Conservation (phyloP, 2,329 filamentous ascomycete species). For the Beauveria pseudobassiana region DNA sequence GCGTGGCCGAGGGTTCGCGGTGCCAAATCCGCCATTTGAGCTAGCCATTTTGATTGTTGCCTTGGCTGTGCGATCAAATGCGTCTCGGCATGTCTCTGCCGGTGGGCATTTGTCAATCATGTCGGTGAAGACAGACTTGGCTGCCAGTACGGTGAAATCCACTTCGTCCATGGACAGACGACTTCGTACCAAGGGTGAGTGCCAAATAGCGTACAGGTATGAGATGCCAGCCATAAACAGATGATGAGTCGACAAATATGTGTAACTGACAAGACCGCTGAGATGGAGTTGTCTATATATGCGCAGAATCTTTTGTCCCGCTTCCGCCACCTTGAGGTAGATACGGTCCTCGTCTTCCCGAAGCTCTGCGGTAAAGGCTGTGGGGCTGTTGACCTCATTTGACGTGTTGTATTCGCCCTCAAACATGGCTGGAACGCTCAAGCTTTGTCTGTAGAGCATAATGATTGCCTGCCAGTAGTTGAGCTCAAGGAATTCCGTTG, state of each 20-base stretch:
- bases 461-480: slow-evolving; percentile 98
- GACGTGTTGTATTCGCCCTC: slow-evolving; percentile 68
- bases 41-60: slow-evolving; percentile 94
- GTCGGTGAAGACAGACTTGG: slow-evolving; percentile 85
- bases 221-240: slow-evolving; percentile 96
- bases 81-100: slow-evolving; percentile 87
- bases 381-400: slow-evolving; percentile 56
- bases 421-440: slow-evolving; percentile 77
- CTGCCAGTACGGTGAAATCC: slow-evolving; percentile 91
- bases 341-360: slow-evolving; percentile 82
- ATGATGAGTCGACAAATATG: slow-evolving; percentile 90
- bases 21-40: slow-evolving; percentile 73
- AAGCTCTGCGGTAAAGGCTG: slow-evolving; percentile 55
- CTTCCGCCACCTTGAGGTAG: slow-evolving; percentile 90
- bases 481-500: slow-evolving; percentile 80
- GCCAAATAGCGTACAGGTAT: slow-evolving; percentile 96
- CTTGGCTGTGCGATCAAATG: slow-evolving; percentile 91
- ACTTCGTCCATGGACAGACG: slow-evolving; percentile 88
- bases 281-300: slow-evolving; percentile 86
- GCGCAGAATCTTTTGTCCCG: slow-evolving; percentile 84
- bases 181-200: slow-evolving; percentile 80
- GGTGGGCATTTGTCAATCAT: slow-evolving; percentile 92
- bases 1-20: slow-evolving; percentile 22
- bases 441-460: slow-evolving; percentile 86
- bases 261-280: slow-evolving; percentile 87